Conservation (phyloP, 2,329 filamentous ascomycete species). For the Penicillium sp. region DNA sequence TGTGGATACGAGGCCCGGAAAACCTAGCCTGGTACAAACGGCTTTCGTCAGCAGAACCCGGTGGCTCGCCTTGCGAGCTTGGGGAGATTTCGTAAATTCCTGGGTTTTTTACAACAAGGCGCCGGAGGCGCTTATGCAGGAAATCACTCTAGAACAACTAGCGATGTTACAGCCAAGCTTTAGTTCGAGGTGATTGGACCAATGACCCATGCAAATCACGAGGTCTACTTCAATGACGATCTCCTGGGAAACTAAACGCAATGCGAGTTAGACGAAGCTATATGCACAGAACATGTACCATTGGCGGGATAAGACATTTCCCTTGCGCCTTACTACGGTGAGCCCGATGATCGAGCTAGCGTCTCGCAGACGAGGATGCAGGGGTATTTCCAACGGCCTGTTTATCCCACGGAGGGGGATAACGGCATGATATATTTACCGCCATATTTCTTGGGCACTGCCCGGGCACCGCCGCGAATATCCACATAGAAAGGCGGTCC, state of each 20-base stretch:
- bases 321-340: not conserved
- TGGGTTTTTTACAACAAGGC: conserved; percentile 9
- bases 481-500: not conserved
- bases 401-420: not conserved
- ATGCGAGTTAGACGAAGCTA: conserved; percentile 4
- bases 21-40: not conserved
- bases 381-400: not conserved
- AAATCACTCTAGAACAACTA: conserved; percentile 11
- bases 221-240: conserved; percentile 7
- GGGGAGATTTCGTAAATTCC: not conserved
- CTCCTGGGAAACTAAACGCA: not conserved
- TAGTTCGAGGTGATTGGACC: conserved; percentile 8
- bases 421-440: not conserved
- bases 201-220: conserved; percentile 3
- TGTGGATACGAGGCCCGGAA: conserved; percentile 8
- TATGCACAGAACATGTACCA: not conserved
- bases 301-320: conserved; percentile 20
- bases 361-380: conserved; percentile 1
- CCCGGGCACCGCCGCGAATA: not conserved
- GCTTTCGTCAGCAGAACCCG: not conserved
- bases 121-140: conserved; percentile 23
- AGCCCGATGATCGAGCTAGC: not conserved
- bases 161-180: conserved; percentile 18
- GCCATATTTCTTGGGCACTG: not conserved
- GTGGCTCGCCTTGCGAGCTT: not conserved